Conservation (phyloP, 129 eudicot species). For the Artemisia tridentata region DNA sequence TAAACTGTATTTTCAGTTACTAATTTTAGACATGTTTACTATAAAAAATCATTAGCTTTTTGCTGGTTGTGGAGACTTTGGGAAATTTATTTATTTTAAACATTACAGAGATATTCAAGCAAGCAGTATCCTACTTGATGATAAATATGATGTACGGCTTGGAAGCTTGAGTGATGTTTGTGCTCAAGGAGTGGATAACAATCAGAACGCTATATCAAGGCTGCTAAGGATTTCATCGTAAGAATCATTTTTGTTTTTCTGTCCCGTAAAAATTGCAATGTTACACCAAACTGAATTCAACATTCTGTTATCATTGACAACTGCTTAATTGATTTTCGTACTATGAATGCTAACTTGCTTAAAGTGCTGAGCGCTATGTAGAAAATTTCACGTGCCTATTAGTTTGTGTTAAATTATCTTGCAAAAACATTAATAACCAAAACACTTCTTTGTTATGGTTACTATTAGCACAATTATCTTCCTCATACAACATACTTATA, state of each 20-base stretch:
- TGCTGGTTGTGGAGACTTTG: conserved; percentile 4
- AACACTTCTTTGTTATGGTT: not conserved
- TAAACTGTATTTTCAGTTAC: not conserved
- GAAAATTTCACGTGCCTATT: not conserved
- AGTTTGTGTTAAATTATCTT: conserved; percentile 15
- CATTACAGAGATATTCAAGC: conserved; percentile 68
- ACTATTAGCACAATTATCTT: not conserved
- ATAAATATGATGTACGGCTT: conserved; percentile 78
- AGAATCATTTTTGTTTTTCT: conserved; percentile 24
- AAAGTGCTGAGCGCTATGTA: not conserved
- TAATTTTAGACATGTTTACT: not conserved
- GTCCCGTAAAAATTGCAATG: not conserved
- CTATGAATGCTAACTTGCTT: not conserved
- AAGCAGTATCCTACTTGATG: conserved; percentile 84
- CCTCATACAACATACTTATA: conserved; percentile 20
- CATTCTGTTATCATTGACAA: not conserved
- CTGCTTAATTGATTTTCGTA: not conserved
- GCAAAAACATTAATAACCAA: not conserved
- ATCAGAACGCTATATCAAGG: conserved; percentile 52
- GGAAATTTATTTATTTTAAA: conserved; percentile 1
- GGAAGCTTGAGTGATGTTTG: conserved; percentile 78
- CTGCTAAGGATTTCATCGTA: conserved; percentile 63
- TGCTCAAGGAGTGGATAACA: conserved; percentile 52
- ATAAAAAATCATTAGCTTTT: no score
- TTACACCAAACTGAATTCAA: no score